Evolutionary conservation across 257 asterid species (phyloP).

Genomic region (Nicotiana tabacum): DNA sequence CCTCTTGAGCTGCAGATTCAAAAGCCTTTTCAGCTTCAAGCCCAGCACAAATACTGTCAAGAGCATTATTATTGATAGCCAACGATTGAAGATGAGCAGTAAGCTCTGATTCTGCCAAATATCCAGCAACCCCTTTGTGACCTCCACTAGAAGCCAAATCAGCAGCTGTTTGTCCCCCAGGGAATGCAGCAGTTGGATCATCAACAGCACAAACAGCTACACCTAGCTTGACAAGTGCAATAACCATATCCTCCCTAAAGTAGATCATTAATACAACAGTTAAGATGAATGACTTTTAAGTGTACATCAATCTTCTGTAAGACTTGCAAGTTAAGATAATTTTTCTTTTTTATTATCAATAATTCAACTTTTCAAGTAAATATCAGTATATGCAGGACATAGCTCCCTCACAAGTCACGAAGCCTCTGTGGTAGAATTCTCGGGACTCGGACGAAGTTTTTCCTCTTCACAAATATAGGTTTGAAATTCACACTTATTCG

Average conservation of each 20-base stretch:
- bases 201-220: conserved; percentile 26
- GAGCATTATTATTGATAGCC: conserved; percentile 8
- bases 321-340: background rate
- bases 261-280: background rate
- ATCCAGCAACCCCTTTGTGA: conserved; percentile 30
- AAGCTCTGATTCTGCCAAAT: conserved; percentile 25
- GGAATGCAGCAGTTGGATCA: conserved; percentile 24
- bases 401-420: background rate
- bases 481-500: background rate
- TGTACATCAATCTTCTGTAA: background rate
- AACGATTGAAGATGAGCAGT: conserved; percentile 16
- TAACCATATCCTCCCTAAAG: conserved; percentile 20
- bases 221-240: conserved; percentile 23
- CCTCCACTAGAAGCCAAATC: conserved; percentile 28
- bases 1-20: conserved; percentile 11
- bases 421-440: background rate
- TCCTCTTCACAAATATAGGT: background rate
- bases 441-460: background rate
- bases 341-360: background rate
- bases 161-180: conserved; percentile 28
- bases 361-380: background rate
- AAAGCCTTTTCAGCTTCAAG: conserved; percentile 13
- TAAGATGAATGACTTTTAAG: background rate
- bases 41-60: conserved; percentile 13
- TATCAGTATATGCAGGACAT: background rate